A percentile compares a stretch with the other conserved stretches of the same genome.
Conservation (phyloP, 2,329 filamentous ascomycete genomes). For the Metarhizium brunneum region DNA sequence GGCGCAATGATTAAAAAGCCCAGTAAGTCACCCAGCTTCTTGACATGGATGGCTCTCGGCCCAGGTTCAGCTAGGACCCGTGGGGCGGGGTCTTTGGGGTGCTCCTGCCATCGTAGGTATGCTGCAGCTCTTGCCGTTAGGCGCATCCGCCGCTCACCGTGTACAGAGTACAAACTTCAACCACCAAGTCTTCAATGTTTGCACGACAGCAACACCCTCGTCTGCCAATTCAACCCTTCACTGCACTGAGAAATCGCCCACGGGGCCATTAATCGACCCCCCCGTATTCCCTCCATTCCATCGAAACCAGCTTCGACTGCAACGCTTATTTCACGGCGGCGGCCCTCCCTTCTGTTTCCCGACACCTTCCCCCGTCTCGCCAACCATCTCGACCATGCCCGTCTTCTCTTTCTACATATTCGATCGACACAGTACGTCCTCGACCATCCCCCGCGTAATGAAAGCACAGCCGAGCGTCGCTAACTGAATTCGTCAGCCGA, state of each 20-base stretch:
- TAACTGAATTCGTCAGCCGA: slow-evolving; percentile 53
- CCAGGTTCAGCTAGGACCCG: too few relatives aligned
- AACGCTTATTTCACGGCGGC: neutral
- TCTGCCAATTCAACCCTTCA: neutral
- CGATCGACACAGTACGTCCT: slow-evolving; percentile 78
- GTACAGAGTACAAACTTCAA: too few relatives aligned
- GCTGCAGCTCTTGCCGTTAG: too few relatives aligned
- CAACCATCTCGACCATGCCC: slow-evolving; percentile 50
- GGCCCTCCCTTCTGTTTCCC: neutral
- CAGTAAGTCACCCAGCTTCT: too few relatives aligned
- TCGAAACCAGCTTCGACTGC: too few relatives aligned
- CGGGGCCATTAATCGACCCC: neutral
- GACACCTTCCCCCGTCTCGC: neutral
- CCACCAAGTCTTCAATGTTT: neutral
- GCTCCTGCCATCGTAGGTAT: too few relatives aligned
- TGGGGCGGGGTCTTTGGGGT: too few relatives aligned
- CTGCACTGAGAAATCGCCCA: neutral
- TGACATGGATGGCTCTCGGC: too few relatives aligned
- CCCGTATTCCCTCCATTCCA: neutral
- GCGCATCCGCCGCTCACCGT: too few relatives aligned
- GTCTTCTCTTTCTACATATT: slow-evolving; percentile 99
- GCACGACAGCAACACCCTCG: neutral
- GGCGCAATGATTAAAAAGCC: too few relatives aligned
- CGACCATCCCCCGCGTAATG: neutral
- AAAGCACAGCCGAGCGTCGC: neutral